Evolutionary conservation across 257 asterid genomes (phyloP), one percentile per base, ranked within the genome.

Genomic region (Fraxinus anomala): DNA sequence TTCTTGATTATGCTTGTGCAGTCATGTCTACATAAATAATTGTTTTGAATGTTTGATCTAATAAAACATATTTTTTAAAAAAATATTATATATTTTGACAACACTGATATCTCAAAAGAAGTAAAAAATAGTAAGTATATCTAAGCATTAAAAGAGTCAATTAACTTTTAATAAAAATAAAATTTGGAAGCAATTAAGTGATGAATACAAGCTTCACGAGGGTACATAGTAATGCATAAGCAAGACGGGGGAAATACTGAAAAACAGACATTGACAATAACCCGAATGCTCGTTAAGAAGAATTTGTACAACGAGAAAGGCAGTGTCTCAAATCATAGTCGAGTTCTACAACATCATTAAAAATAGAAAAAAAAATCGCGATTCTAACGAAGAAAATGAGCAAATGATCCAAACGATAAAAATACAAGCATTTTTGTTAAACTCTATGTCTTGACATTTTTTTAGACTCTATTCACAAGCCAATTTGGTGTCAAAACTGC

Each of bases 401-500:
- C 70, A 69, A 24, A 10, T 2, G 14, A 76, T 70, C 44, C 84
- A 71, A 9, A 66, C 44, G 9, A 69, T 21, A 67, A 26, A 54
- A 36, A 66, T 71, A 70, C 76, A 74, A 4, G 11, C 72, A 70
- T 34, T 42, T 82, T 4, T 34, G 70, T 59, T 2, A 65, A 65
- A 51, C 31, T 76, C 21, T 76, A 72, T 1, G 72, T 19, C 78
- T 71, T 19, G 79, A 59, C 28, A n/a, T 59, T 26, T 28, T 31
- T 36, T 36, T 70, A 42, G 16, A 42, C 80, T 42, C 86, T 85
- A 89, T 87, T 88, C 94, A 82, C 94, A 91, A 63, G 96, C 96
- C 89, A 91, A 81, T 82, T 91, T 91, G 28, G 96, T 89, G 84
- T 91, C 96, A 54, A 91, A 91, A 89, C 93, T 91, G 79, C 96